Conservation (phyloP, 441 rosid genomes). For the Arabidopsis hybrid region DNA sequence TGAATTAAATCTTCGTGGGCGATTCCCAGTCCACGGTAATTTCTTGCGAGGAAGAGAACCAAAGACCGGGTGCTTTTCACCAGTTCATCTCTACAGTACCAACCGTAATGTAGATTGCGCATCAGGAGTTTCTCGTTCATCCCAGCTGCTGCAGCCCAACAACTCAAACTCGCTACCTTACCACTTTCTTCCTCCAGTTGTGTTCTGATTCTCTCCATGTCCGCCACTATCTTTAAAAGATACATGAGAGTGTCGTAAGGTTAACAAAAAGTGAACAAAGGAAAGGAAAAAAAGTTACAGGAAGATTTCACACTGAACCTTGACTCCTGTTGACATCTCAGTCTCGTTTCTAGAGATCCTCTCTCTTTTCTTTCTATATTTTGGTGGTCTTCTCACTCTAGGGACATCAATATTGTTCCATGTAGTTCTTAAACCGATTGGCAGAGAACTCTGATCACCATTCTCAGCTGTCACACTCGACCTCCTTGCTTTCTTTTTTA, state of each 20-base stretch:
- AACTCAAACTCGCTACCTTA: constrained; percentile 58
- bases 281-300: constrained; percentile 20
- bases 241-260: constrained; percentile 33
- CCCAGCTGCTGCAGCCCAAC: constrained; percentile 92
- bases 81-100: constrained; percentile 83
- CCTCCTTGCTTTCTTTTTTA: constrained; percentile 56
- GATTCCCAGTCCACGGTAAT: constrained; percentile 74
- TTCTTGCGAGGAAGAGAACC: constrained; percentile 77
- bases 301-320: constrained; percentile 61
- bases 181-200: constrained; percentile 71
- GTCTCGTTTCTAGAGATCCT: constrained; percentile 71
- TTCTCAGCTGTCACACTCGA: constrained; percentile 37
- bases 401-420: constrained; percentile 40
- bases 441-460: constrained; percentile 36
- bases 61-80: constrained; percentile 67
- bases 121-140: constrained; percentile 65
- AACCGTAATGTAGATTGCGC: constrained; percentile 66
- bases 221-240: constrained; percentile 58
- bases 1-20: constrained; percentile 75
- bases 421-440: constrained; percentile 29
- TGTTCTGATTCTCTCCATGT: constrained; percentile 71
- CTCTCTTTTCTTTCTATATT: constrained; percentile 58
- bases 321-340: constrained; percentile 72
- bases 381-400: constrained; percentile 48
- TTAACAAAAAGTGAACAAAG: constrained; percentile 1